Percentiles rank a stretch among this genome's conserved stretches.
These are phyloP conservation scores for Porphyrellus sp. DNA, from an alignment of 1,284 basidiomycete species.

Conservation along the genomic window DNA sequence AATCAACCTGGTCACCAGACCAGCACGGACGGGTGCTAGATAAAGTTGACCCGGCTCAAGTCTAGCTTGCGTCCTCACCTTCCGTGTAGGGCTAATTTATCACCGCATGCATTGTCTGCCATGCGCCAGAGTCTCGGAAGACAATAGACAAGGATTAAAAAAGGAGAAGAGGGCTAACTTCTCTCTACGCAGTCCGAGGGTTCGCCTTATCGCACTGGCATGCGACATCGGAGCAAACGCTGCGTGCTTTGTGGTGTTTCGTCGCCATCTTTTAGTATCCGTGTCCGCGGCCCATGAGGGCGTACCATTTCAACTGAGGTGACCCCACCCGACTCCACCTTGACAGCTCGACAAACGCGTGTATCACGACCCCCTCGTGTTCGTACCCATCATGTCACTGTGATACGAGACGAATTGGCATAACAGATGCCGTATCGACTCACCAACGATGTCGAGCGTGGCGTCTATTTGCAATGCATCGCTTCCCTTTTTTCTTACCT, in stretches of 20 bases:
- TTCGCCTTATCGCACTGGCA: not conserved
- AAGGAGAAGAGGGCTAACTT: too few relatives aligned
- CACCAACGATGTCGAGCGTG: not conserved
- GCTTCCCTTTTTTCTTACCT: not conserved
- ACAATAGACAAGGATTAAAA: too few relatives aligned
- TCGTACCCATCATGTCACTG: slow-evolving; percentile 5
- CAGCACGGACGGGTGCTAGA: not conserved
- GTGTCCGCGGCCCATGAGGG: slow-evolving; percentile 10
- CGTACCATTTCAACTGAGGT: slow-evolving; percentile 2
- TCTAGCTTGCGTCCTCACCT: slow-evolving; percentile 1
- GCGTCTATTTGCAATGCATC: not conserved
- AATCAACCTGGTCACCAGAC: not conserved
- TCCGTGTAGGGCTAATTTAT: not conserved
- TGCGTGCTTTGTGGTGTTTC: slow-evolving; percentile 8
- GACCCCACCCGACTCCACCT: not conserved
- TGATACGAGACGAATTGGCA: not conserved
- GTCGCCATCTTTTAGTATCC: not conserved
- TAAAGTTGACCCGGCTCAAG: not conserved
- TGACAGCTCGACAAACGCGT: not conserved
- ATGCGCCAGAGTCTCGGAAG: too few relatives aligned
- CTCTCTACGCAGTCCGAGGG: slow-evolving; percentile 1
- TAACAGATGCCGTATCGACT: not conserved
- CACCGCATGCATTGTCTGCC: too few relatives aligned
- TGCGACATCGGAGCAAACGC: not conserved
- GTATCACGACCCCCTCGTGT: slow-evolving; percentile 12